Base-by-base conservation (phyloP, 805 yeast genomes). In the Metschnikowia aberdeeniae region DNA sequence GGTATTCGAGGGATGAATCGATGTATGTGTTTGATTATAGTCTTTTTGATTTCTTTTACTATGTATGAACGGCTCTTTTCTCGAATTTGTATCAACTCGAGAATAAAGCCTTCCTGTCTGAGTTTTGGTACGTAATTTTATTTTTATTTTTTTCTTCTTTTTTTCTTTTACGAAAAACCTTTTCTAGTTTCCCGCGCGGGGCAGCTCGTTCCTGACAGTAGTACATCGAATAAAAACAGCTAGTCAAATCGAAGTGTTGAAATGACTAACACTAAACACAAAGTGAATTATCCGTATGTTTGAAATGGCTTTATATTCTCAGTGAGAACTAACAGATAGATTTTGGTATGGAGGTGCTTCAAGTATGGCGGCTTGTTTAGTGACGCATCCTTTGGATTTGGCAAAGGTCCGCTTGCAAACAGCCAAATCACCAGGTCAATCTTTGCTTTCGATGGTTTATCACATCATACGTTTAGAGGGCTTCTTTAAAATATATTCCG, bases 351-450 rank as follows among this genome's bases (percentile, higher is more conserved):
- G 83, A 37, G 88, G 89, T 45, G 82, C 80, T 12, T 80, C 86
- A 12, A 82, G 86, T 46, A 78, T 79, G 72, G 74, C 75, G 38
- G 89, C 88, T 6, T 80, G 84, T 59, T 53, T 78, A 32, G 77
- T 77, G 39, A 82, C 89, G 1, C 96, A 88, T 65, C 96, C 96
- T 4, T 69, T 88, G 47, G 96, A 88, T 61, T 70, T 88, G 35
- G 93, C 96, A 2, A 88, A 88, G 58, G 96, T 89, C 7, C 77
- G 96, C 41, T 70, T 88, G 60, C 96, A 88, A 61, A 84, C 96
- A 0, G 89, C 95, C 3, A 60, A 76, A 0, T 68, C 64, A 10
- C 84, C 86, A 3, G 88, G 88, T 34, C 84, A 80, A 44, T 71
- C 81, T 0, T 70, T 88, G 52, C 59, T 78, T 6, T 67, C 77